These are phyloP conservation scores for Calocybe gangraenosa DNA, from an alignment of 768 basidiomycete species.

Conservation along the genomic window DNA sequence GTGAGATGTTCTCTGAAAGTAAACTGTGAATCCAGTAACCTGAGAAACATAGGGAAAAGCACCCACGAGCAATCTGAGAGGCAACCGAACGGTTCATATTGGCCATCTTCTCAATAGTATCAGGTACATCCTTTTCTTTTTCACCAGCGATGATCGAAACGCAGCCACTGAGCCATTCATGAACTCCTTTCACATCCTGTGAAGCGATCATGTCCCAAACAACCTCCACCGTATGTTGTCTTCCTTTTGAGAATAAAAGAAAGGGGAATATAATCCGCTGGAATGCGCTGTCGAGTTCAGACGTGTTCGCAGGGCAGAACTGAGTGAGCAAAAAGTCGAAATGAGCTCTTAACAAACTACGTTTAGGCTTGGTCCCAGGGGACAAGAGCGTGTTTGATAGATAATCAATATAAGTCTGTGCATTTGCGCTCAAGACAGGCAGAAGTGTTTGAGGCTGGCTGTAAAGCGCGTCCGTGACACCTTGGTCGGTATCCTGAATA, in stretches of 20 bases:
- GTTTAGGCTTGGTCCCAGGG: conserved; percentile 41
- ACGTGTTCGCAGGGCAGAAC: conserved; percentile 30
- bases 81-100: conserved; percentile 52
- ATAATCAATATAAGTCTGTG: conserved; percentile 41
- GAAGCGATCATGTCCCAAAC: conserved; percentile 64
- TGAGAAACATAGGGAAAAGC: conserved; percentile 8
- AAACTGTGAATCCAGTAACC: not conserved
- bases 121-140: conserved; percentile 27
- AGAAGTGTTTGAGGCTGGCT: conserved; percentile 41
- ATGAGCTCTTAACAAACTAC: conserved; percentile 51
- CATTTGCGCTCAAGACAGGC: conserved; percentile 37
- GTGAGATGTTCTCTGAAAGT: conserved; percentile 57
- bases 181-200: conserved; percentile 15
- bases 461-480: conserved; percentile 70
- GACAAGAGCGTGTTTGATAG: conserved; percentile 34
- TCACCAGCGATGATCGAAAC: conserved; percentile 35
- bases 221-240: conserved; percentile 58
- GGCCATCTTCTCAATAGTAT: conserved; percentile 40
- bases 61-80: conserved; percentile 61
- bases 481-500: conserved; percentile 56
- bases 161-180: conserved; percentile 57
- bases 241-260: conserved; percentile 68
- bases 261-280: conserved; percentile 65
- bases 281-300: conserved; percentile 33
- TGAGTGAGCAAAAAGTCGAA: conserved; percentile 50